Percentiles rank a stretch among this genome's conserved stretches.
These are phyloP conservation scores for Xylariaceae sp. DNA, from an alignment of 2,329 filamentous ascomycete genomes.

Conservation along the genomic window DNA sequence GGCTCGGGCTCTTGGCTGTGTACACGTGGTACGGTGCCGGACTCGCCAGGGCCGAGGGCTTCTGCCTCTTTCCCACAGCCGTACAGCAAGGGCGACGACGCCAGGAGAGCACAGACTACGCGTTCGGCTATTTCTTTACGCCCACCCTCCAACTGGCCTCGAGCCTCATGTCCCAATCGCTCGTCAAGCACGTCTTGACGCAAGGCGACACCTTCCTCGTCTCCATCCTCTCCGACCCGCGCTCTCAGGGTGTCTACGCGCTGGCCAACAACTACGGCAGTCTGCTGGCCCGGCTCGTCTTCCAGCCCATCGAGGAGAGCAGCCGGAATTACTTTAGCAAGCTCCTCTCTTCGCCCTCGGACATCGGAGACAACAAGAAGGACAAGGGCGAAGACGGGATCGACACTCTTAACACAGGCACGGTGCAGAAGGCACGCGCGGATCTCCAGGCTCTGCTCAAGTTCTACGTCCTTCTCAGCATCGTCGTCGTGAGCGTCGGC, in stretches of 20 bases:
- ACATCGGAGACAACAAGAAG: conserved; percentile 11
- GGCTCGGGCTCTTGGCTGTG: conserved; percentile 59
- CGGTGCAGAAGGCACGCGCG: conserved; percentile 37
- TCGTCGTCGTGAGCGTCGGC: conserved; percentile 63
- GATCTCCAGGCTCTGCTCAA: conserved; percentile 62
- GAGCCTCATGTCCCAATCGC: conserved; percentile 82
- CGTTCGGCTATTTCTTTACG: conserved; percentile 59
- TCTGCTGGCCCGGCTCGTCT: conserved; percentile 78
- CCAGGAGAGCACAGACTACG: no score
- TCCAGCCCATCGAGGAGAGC: conserved; percentile 93
- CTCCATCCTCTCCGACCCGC: conserved; percentile 66
- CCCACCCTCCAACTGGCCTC: conserved; percentile 66
- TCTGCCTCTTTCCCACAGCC: conserved; percentile 59
- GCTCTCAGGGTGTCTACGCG: conserved; percentile 85
- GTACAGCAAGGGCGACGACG: conserved; percentile 29
- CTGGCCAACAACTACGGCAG: conserved; percentile 93
- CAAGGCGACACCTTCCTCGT: conserved; percentile 92
- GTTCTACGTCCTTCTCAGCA: conserved; percentile 68
- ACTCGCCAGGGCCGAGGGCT: conserved; percentile 52
- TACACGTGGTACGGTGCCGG: conserved; percentile 60
- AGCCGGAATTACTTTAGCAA: conserved; percentile 85
- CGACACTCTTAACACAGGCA: conserved; percentile 17
- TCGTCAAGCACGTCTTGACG: conserved; percentile 88
- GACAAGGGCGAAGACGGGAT: conserved; percentile 1
- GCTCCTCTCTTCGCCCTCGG: conserved; percentile 48